A percentile compares a stretch with the other conserved stretches of the same genome.
Conservation (phyloP, 352 stramenopile genomes). For the Globisporangium mamillatum region DNA sequence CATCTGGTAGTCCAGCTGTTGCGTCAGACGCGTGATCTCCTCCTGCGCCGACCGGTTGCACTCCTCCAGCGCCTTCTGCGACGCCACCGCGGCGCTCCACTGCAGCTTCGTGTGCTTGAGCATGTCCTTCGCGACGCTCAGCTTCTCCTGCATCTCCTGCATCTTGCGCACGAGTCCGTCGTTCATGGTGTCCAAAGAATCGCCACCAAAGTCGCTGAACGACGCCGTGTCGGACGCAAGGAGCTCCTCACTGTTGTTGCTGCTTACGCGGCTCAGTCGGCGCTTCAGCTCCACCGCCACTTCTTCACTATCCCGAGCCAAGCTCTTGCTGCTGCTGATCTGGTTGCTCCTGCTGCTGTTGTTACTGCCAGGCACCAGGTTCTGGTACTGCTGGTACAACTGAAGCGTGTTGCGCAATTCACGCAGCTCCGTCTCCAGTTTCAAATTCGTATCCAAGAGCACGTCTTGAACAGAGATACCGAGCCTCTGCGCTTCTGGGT, state of each 20-base stretch:
- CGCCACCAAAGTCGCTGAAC: constrained; percentile 19
- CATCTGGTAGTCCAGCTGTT: constrained; percentile 49
- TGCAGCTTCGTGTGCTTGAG: constrained; percentile 63
- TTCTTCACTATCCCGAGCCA: constrained; percentile 24
- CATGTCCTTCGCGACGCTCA: constrained; percentile 48
- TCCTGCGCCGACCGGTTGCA: constrained; percentile 48
- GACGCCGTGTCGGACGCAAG: constrained; percentile 20
- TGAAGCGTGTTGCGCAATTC: constrained; percentile 27
- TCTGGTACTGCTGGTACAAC: constrained; percentile 11
- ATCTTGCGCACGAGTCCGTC: constrained; percentile 35
- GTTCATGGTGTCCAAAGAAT: constrained; percentile 22
- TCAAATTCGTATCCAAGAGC: constrained; percentile 54
- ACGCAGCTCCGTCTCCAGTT: constrained; percentile 41
- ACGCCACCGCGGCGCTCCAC: constrained; percentile 57
- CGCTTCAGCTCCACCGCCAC: constrained; percentile 27
- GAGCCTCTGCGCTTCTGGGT: constrained; percentile 22
- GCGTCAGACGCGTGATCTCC: constrained; percentile 45
- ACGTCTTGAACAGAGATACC: constrained; percentile 48
- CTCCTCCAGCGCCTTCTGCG: constrained; percentile 60
- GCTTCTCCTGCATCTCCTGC: constrained; percentile 44
- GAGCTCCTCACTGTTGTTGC: constrained; percentile 26
- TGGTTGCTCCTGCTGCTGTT: constrained; percentile 19
- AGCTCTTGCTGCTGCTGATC: neutral
- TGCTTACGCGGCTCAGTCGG: constrained; percentile 29
- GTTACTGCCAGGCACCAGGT: neutral